These are phyloP conservation scores for Fusarium globosum DNA, from an alignment of 2,329 filamentous ascomycete species.

Conservation along the genomic window DNA sequence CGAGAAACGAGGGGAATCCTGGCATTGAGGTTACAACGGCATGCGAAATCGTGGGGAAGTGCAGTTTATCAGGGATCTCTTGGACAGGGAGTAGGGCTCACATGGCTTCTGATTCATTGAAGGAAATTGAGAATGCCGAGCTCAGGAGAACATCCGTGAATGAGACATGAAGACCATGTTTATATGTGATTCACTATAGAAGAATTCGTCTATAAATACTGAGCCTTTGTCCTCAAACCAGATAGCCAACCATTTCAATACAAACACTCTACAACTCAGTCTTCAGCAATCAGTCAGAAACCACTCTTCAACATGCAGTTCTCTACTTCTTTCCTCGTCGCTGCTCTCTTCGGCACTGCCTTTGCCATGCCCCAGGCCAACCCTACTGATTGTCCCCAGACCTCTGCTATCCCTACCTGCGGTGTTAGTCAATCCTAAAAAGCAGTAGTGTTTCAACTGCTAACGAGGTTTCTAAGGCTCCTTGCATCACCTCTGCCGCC, in stretches of 20 bases:
- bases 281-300: neutral
- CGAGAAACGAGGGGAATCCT: neutral
- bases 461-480: conserved; percentile 11
- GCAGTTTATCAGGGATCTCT: neutral
- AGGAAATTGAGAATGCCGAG: neutral
- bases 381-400: conserved; percentile 25
- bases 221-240: neutral
- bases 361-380: conserved; percentile 32
- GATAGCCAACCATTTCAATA: neutral
- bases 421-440: conserved; percentile 12
- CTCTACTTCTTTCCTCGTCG: conserved; percentile 15
- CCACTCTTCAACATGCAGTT: conserved; percentile 19
- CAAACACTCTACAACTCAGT: neutral
- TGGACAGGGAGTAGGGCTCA: neutral
- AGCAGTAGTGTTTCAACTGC: neutral
- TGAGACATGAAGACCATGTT: neutral
- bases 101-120: neutral
- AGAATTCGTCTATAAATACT: neutral
- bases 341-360: conserved; percentile 13
- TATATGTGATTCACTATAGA: neutral
- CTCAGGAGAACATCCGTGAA: neutral
- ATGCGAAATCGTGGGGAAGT: neutral
- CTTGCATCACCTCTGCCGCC: conserved; percentile 33
- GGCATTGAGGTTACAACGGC: neutral
- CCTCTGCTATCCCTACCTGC: conserved; percentile 37